Conservation (phyloP, 2,329 filamentous ascomycete genomes). For the Chrysoporthe cubensis region DNA sequence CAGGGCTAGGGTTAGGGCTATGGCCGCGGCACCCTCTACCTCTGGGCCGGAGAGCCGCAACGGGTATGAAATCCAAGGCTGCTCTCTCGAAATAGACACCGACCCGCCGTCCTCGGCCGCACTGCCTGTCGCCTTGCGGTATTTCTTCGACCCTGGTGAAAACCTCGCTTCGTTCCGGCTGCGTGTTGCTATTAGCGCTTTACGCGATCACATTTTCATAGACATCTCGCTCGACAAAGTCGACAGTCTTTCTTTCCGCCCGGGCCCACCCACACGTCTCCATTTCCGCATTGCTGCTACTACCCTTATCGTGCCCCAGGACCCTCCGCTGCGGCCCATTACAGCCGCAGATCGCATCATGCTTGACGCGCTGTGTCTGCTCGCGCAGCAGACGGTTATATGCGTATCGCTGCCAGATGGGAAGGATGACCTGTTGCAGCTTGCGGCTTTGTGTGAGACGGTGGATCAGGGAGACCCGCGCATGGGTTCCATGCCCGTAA, state of each 20-base stretch:
- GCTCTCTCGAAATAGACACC: not conserved
- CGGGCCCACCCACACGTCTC: not conserved
- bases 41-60: not conserved
- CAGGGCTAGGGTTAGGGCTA: not conserved
- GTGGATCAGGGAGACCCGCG: not conserved
- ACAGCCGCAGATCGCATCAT: not conserved
- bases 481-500: too few relatives aligned
- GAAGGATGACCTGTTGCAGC: not conserved
- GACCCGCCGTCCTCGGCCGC: not conserved
- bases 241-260: not conserved
- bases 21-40: not conserved
- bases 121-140: not conserved
- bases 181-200: not conserved
- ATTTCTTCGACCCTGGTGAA: not conserved
- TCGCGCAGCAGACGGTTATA: not conserved
- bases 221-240: conserved; percentile 1
- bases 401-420: not conserved
- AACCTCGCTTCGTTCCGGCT: not conserved
- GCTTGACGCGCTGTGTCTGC: not conserved
- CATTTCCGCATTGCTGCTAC: not conserved
- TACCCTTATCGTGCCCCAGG: not conserved
- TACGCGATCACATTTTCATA: conserved; percentile 1
- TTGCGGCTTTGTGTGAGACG: not conserved
- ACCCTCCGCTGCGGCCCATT: not conserved
- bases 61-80: not conserved